phyloP scores from a whole-genome alignment of 371 early-diverging fungal species.

The Apophysomyces elegans region DNA sequence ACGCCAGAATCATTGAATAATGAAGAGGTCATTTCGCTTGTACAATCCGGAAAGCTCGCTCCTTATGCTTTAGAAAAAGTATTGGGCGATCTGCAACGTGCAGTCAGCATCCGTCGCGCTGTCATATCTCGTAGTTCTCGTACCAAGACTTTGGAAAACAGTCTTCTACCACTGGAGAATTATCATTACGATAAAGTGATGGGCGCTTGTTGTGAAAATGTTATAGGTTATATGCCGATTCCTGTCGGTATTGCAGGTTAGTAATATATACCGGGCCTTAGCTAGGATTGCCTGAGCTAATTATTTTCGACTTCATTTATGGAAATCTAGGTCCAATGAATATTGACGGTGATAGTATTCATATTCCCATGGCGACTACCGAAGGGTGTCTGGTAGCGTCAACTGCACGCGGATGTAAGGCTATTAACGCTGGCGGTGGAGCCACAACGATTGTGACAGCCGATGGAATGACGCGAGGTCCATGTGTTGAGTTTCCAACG shows the following conservation, averaged over 20 bases:
- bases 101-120: conserved; percentile 82
- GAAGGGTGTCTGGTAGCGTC: conserved; percentile 95
- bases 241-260: conserved; percentile 88
- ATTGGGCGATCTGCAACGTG: conserved; percentile 76
- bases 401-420: conserved; percentile 94
- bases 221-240: conserved; percentile 92
- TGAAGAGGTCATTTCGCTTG: conserved; percentile 77
- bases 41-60: conserved; percentile 75
- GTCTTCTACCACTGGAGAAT: conserved; percentile 75
- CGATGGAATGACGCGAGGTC: conserved; percentile 96
- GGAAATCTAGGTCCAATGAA: conserved; percentile 66
- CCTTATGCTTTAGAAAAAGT: conserved; percentile 87
- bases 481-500: conserved; percentile 84
- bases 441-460: conserved; percentile 82
- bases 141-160: conserved; percentile 65
- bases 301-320: background rate
- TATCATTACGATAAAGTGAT: conserved; percentile 90
- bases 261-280: conserved; percentile 2
- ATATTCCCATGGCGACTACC: conserved; percentile 96
- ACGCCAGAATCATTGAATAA: conserved; percentile 60
- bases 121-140: conserved; percentile 70
- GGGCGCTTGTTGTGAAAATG: conserved; percentile 97
- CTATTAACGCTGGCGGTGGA: conserved; percentile 89
- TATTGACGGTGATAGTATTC: conserved; percentile 79
- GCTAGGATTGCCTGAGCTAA: background rate